Conservation (phyloP, 2,329 filamentous ascomycete species). For the Hypoxylon sp. region DNA sequence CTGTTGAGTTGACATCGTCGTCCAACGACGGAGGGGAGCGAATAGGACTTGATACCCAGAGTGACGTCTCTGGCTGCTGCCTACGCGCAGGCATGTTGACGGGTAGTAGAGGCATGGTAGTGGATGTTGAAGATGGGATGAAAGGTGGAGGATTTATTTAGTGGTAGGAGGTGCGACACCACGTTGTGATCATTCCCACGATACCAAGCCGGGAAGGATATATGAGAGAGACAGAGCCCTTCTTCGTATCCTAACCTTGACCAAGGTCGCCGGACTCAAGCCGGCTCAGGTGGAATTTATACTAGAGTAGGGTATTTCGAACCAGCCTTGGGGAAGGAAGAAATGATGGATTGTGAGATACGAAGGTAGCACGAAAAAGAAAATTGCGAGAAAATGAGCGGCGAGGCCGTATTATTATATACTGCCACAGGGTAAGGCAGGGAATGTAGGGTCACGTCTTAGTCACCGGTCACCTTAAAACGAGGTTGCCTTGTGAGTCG, state of each 20-base stretch:
- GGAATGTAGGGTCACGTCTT: slow-evolving; percentile 35
- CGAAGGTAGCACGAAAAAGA: slow-evolving; percentile 30
- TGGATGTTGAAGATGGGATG: slow-evolving; percentile 19
- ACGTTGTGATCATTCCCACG: slow-evolving; percentile 30
- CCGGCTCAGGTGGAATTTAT: slow-evolving; percentile 38
- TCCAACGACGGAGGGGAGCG: slow-evolving; percentile 54
- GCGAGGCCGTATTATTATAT: slow-evolving; percentile 40
- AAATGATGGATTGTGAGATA: slow-evolving; percentile 36
- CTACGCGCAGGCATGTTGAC: slow-evolving; percentile 40
- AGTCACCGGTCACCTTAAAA: slow-evolving; percentile 47
- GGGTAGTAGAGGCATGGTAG: slow-evolving; percentile 43
- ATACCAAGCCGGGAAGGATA: slow-evolving; percentile 11
- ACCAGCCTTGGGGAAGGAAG: slow-evolving; percentile 27
- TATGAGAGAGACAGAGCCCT: slow-evolving; percentile 21
- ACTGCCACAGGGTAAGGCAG: slow-evolving; percentile 39
- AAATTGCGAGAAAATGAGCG: slow-evolving; percentile 15
- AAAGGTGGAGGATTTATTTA: slow-evolving; percentile 11
- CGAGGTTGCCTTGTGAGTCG: slow-evolving; percentile 47
- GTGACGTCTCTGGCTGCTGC: slow-evolving; percentile 52
- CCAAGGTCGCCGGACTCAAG: slow-evolving; percentile 38
- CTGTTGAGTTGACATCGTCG: slow-evolving; percentile 52
- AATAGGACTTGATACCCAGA: slow-evolving; percentile 63
- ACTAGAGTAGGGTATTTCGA: slow-evolving; percentile 28
- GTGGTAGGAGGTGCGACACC: slow-evolving; percentile 21
- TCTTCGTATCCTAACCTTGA: slow-evolving; percentile 27